phyloP scores from a whole-genome alignment of 805 yeast genomes.

The Metschnikowia drakensbergensis region DNA sequence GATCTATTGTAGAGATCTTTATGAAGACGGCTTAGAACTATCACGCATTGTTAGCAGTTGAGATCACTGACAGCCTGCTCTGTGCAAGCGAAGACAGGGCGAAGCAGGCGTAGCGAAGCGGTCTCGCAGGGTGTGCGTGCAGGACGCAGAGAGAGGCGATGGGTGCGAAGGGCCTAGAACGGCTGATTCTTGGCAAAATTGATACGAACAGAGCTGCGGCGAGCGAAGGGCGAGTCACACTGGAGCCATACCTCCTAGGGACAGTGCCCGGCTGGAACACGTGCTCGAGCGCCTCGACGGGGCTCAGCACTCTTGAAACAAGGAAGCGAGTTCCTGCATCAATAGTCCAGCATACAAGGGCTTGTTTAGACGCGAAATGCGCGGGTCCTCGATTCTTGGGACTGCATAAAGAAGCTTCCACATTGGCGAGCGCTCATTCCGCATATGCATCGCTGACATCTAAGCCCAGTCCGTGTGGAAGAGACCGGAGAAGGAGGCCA shows the following conservation, averaged over 20 bases:
- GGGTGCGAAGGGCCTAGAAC: constrained; percentile 5
- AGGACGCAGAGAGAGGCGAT: constrained; percentile 1
- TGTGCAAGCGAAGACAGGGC: constrained; percentile 1
- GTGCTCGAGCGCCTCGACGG: too few relatives aligned
- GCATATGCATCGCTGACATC: constrained; percentile 1
- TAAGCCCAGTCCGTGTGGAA: too few relatives aligned
- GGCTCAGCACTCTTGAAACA: too few relatives aligned
- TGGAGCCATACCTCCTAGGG: too few relatives aligned
- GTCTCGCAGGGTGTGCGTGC: constrained; percentile 1
- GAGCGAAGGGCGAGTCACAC: too few relatives aligned
- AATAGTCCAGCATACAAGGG: not conserved
- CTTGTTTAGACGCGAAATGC: constrained; percentile 3
- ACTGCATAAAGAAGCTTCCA: not conserved
- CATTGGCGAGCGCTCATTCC: not conserved
- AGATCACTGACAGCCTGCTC: not conserved
- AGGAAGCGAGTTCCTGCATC: constrained; percentile 1
- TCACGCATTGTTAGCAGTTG: constrained; percentile 1
- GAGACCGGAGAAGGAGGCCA: too few relatives aligned
- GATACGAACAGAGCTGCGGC: not conserved
- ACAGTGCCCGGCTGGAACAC: too few relatives aligned
- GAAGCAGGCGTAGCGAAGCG: constrained; percentile 4
- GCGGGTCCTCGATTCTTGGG: not conserved
- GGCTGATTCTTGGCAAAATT: not conserved
- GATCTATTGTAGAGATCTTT: not conserved
- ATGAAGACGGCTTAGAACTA: not conserved